phyloP scores from a whole-genome alignment of 495 filamentous ascomycete genomes.

The Choiromyces venosus region DNA sequence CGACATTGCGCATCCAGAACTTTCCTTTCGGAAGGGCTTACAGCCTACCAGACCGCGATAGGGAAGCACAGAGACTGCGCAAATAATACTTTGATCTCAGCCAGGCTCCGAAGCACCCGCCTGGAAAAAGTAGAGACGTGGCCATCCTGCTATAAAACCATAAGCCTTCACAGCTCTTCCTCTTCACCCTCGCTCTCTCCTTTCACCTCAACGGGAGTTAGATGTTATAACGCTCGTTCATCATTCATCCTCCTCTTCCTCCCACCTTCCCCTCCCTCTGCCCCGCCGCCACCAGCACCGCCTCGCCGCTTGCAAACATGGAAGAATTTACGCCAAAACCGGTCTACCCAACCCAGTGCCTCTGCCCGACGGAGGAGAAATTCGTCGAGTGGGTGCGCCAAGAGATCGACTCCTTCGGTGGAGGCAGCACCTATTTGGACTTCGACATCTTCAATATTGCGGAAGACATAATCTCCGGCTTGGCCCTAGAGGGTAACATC shows the following conservation, averaged over 20 bases:
- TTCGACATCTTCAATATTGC: not conserved
- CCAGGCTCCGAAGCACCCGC: not conserved
- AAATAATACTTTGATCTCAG: not conserved
- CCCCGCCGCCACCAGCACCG: not conserved
- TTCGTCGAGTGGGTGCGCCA: not conserved
- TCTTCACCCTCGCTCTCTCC: not conserved
- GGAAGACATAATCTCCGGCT: not conserved
- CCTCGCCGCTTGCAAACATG: too few species aligned
- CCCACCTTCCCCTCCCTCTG: not conserved
- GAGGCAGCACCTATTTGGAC: not conserved
- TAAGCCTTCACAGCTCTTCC: not conserved
- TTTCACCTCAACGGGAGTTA: not conserved
- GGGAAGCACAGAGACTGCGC: not conserved
- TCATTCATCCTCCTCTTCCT: not conserved
- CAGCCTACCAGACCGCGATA: not conserved
- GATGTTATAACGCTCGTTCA: not conserved
- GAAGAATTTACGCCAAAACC: not conserved
- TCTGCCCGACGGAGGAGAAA: not conserved
- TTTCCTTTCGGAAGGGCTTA: not conserved
- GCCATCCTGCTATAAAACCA: not conserved
- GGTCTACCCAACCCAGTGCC: not conserved
- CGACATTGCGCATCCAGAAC: not conserved
- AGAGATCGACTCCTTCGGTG: not conserved
- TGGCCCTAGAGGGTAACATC: not conserved
- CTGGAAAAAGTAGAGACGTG: not conserved